Base-by-base conservation (phyloP, 164 flowering plant genomes). In the Litsea cubeba region DNA sequence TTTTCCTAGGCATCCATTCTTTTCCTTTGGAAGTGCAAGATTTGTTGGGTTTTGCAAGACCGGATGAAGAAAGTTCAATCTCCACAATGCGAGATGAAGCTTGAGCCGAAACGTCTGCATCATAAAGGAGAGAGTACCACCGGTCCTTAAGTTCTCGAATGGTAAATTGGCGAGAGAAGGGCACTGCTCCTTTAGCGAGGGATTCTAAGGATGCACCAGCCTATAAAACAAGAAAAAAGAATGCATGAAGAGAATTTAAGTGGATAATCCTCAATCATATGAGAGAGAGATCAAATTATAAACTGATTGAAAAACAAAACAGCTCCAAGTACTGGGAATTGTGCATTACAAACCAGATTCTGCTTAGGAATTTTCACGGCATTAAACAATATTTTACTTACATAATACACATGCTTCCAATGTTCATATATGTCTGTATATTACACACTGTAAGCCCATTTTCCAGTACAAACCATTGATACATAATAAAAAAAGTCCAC, bases 191-290 rank as follows among this genome's bases (percentile, higher is more conserved):
- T 85, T 91, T 95, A 28, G 97, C 97, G 79, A 95, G 97, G 67
- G 97, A 85, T 79, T 95, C 99, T 81, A 93, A 81, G 18, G 99
- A 93, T 75, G 98, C 96, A 67, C 97, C 97, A 35, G 90, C 90
- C 99, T 95, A 81, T 66, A 74, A 72, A 67, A 60, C 15, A 30
- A 30, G 6, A 10, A 15, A 22, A 69, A 14, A 50, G 18, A 25
- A 12, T 17, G 24, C 2, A 40, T 40, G 46, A 40, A 40, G 11
- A 40, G 8, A 25, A 35, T 32, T 30, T 50, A 32, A 66, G 66
- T 66, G 46, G 50, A 66, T 17, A 66, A 54, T 22, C 20, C 22
- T 46, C 11, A 23, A 64, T 35, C 26, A 50, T 57, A 6, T 7
- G 24, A 51, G 60, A 62, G 17, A 64, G 54, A 3, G 18, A 26